Evolutionary conservation across 371 early-diverging fungal genomes (phyloP), one percentile per base, ranked within the genome.

Genomic region (Capniomyces stellatus): DNA sequence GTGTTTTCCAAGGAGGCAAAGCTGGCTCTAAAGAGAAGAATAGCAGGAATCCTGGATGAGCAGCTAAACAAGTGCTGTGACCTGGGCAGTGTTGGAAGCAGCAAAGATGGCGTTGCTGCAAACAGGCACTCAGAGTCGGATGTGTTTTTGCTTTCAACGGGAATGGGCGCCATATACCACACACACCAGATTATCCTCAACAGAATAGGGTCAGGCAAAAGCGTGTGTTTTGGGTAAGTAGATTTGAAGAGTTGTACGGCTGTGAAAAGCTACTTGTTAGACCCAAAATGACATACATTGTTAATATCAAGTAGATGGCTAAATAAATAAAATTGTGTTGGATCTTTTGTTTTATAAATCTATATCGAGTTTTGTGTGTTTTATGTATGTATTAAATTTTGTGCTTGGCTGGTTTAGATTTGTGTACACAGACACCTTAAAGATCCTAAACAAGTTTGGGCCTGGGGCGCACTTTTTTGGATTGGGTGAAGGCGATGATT

Each of bases 81-180:
- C 49, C 64, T 63, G 27, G 64, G 62, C 29, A 64, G 60, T 3
- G 54, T 43, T 10, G 35, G 31, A 2, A 62, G 62, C 40, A 56
- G 66, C 23, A 62, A 64, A 46, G 51, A 55, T 25, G 61, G 64
- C 53, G 66, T 64, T 43, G 67, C 79, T 40, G n/a, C n/a, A n/a
- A n/a, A n/a, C n/a, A n/a, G n/a, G n/a, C n/a, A n/a, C n/a, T n/a
- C n/a, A n/a, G n/a, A n/a, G n/a, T n/a, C n/a, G n/a, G 85, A 94
- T 56, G 93, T 96, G 13, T 92, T 72, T 57, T 71, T 96, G 49
- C 85, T 77, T 56, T 81, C 92, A 10, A 78, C 77, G 30, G 96
- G 96, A 19, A 94, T 94, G 95, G 78, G 82, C 46, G 88, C 95
- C 1, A 90, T 96, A 43, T 94, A 76, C 62, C 79, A 84, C 56